Percentiles rank a stretch among this genome's conserved stretches.
Evolutionary conservation across 805 yeast genomes (phyloP).

Genomic region (Candida michaelii): DNA sequence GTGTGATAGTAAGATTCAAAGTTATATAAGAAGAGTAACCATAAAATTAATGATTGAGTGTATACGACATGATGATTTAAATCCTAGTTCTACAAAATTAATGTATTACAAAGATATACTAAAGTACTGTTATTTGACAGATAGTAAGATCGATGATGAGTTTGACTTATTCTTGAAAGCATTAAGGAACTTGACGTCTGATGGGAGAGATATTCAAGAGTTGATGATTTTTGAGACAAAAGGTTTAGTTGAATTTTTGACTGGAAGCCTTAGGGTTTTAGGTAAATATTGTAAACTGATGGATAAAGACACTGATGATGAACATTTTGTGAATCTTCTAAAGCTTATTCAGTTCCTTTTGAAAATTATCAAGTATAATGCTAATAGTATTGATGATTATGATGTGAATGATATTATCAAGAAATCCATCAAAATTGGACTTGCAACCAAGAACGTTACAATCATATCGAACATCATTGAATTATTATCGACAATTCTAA

Average conservation of each 20-base stretch:
- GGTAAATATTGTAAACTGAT: constrained; percentile 12
- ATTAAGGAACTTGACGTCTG: constrained; percentile 46
- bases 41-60: constrained; percentile 56
- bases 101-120: constrained; percentile 63
- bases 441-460: constrained; percentile 34
- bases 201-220: constrained; percentile 55
- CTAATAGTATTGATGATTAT: constrained; percentile 42
- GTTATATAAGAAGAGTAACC: constrained; percentile 42
- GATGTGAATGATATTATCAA: constrained; percentile 31
- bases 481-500: constrained; percentile 43
- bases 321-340: constrained; percentile 15
- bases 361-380: constrained; percentile 50
- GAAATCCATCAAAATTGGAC: constrained; percentile 36
- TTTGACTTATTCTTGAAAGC: constrained; percentile 50
- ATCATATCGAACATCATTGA: constrained; percentile 40
- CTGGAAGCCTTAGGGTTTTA: constrained; percentile 13
- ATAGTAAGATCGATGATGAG: constrained; percentile 44
- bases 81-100: constrained; percentile 48
- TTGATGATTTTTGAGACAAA: constrained; percentile 40
- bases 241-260: constrained; percentile 21
- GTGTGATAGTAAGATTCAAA: constrained; percentile 41
- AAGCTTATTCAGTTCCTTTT: constrained; percentile 33
- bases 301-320: constrained; percentile 12
- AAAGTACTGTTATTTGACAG: constrained; percentile 36
- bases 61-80: constrained; percentile 50